These are phyloP conservation scores for Daldinia caldariorum DNA, from an alignment of 495 filamentous ascomycete genomes.

Conservation along the genomic window DNA sequence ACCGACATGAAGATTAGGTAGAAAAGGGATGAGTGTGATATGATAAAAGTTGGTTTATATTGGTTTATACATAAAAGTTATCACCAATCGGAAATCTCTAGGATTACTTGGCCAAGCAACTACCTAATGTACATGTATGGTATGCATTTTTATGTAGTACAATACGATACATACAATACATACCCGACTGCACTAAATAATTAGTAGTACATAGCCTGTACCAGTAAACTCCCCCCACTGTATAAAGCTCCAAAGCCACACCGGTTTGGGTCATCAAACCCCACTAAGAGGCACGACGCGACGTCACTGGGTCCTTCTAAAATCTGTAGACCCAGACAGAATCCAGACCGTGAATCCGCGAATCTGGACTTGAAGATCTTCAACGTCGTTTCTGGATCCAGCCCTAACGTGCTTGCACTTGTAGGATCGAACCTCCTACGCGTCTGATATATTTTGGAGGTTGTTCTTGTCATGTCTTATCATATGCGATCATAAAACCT, in stretches of 20 bases:
- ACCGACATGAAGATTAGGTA: too few species aligned
- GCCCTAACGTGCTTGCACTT: background rate
- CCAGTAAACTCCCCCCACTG: background rate
- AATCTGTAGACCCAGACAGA: background rate
- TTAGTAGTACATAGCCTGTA: background rate
- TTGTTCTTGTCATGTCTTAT: slow-evolving; percentile 12
- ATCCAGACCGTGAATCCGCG: slow-evolving; percentile 4
- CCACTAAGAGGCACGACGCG: slow-evolving; percentile 36
- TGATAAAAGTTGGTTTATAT: background rate
- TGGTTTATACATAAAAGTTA: background rate
- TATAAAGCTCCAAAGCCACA: slow-evolving; percentile 19
- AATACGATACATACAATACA: too few species aligned
- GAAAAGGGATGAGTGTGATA: background rate
- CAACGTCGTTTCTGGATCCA: slow-evolving; percentile 30
- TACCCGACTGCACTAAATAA: too few species aligned
- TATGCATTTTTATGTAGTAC: too few species aligned
- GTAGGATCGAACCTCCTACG: slow-evolving; percentile 13
- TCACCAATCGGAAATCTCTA: background rate
- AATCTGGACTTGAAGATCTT: slow-evolving; percentile 28
- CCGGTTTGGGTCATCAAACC: slow-evolving; percentile 22
- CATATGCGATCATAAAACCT: slow-evolving; percentile 9
- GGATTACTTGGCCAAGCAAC: too few species aligned
- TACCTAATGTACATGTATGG: too few species aligned
- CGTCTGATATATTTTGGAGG: slow-evolving; percentile 10
- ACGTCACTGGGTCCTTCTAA: slow-evolving; percentile 40